Base-by-base conservation (phyloP, 805 yeast species). In the Alloascoidea hylecoeti region DNA sequence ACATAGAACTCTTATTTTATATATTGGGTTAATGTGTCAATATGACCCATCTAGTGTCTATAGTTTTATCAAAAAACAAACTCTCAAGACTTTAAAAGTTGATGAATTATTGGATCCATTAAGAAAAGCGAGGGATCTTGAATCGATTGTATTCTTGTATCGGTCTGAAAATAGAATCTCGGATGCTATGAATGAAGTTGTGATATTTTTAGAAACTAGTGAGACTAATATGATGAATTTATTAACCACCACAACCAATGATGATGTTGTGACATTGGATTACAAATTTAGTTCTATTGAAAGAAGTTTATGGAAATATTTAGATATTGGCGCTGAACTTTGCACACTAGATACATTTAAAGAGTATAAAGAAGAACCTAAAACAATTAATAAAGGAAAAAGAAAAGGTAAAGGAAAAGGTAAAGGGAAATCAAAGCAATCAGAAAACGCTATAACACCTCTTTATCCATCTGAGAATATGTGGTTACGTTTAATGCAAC, bases 221-320 rank as follows among this genome's bases (percentile, higher is more conserved):
- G 53, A 50, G 15, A 42, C 51, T 42, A 32, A 5, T 3, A 38
- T 37, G 4, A 40, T 49, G 15, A 40, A 44, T 6, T 40, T 39
- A 2, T 46, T 52, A 14, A 42, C 49, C 5, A 33, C 36, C 14
- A 18, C 41, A 0, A 39, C 45, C 13, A 39, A 48, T 38, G 14
- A 37, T 1, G 46, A 51, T 2, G 37, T 58, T n/a, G 50, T 46
- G 27, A 58, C 53, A 15, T 42, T 46, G 13, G 50, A 60, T 18
- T 50, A 58, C 1, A 46, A 53, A 39, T 41, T 52, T 15, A 33
- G 45, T 28, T 50, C 55, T 46, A 37, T 52, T 40, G 46, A 61
- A 50, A 38, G 12, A 35, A 37, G 3, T 15, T 45, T 17, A 54
- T 51, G 35, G 41, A 36, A n/a, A 9, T 23, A 23, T n/a, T n/a